phyloP scores from a whole-genome alignment of 2,329 filamentous ascomycete species.

The Neopestalotiopsis rosae region DNA sequence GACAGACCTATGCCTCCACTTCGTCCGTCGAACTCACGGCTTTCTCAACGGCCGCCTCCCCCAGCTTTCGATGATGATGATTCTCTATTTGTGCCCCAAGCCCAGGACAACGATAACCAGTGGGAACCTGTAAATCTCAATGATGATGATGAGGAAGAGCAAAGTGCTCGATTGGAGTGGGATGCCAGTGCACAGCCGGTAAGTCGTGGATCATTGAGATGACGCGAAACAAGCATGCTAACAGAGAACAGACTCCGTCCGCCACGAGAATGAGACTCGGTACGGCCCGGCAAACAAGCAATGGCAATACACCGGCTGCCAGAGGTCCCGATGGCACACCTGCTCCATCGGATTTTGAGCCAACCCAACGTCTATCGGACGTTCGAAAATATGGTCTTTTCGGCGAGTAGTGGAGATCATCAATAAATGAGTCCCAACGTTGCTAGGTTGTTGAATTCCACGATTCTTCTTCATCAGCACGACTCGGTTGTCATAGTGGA shows the following conservation, averaged over 20 bases:
- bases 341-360: constrained; percentile 56
- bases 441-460: background rate
- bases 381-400: constrained; percentile 56
- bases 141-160: constrained; percentile 67
- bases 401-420: constrained; percentile 30
- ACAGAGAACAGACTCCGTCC: constrained; percentile 45
- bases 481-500: background rate
- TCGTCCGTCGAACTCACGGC: constrained; percentile 42
- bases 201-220: constrained; percentile 34
- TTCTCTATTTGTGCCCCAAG: constrained; percentile 70
- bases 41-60: constrained; percentile 59
- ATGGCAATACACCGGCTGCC: constrained; percentile 22
- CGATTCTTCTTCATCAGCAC: background rate
- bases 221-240: background rate
- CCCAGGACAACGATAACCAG: constrained; percentile 68
- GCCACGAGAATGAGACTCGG: constrained; percentile 49
- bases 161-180: constrained; percentile 74
- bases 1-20: constrained; percentile 46
- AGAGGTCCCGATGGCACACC: constrained; percentile 9
- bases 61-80: constrained; percentile 66
- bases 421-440: background rate
- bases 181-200: constrained; percentile 71
- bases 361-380: constrained; percentile 77
- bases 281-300: constrained; percentile 32
- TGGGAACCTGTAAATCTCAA: constrained; percentile 73